Evolutionary conservation across 306 rosid genomes (phyloP).

Genomic region (Ceratonia siliqua): DNA sequence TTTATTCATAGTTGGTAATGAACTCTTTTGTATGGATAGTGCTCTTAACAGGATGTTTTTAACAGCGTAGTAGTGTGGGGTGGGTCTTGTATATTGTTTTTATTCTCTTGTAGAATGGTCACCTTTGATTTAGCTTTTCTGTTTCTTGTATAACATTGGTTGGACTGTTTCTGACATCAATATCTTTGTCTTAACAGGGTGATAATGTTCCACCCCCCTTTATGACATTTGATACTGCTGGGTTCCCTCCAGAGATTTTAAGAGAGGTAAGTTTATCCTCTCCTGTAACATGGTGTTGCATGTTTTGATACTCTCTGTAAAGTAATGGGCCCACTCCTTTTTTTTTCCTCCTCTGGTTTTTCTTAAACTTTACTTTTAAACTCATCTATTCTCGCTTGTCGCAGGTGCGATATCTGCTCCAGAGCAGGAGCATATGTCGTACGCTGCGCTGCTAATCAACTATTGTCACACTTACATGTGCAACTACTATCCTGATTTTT

Average conservation of each 20-base stretch:
- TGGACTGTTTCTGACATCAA: slow-evolving; percentile 29
- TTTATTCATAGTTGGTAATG: slow-evolving; percentile 3
- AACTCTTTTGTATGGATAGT: not conserved
- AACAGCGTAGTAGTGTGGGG: not conserved
- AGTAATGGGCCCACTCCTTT: slow-evolving; percentile 46
- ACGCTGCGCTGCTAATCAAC: slow-evolving; percentile 99
- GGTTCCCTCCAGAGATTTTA: slow-evolving; percentile 94
- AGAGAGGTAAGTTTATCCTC: slow-evolving; percentile 76
- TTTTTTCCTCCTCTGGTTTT: slow-evolving; percentile 23
- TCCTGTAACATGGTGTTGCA: slow-evolving; percentile 20
- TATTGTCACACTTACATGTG: slow-evolving; percentile 91
- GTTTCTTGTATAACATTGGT: slow-evolving; percentile 6
- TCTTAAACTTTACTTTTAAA: slow-evolving; percentile 53
- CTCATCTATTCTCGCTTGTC: slow-evolving; percentile 92
- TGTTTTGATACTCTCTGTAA: slow-evolving; percentile 32
- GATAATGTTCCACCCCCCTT: slow-evolving; percentile 94
- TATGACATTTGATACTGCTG: slow-evolving; percentile 86
- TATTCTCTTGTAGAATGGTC: slow-evolving; percentile 13
- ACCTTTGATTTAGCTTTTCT: not conserved
- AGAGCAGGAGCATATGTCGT: slow-evolving; percentile 99
- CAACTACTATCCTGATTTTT: slow-evolving; percentile 93
- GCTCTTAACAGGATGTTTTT: not conserved
- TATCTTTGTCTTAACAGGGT: slow-evolving; percentile 62
- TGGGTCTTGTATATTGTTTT: slow-evolving; percentile 4
- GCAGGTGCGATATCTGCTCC: slow-evolving; percentile 99